Evolutionary conservation across 441 rosid species (phyloP), one percentile per base, ranked within the genome.

Genomic region (Syzygium malaccense): DNA sequence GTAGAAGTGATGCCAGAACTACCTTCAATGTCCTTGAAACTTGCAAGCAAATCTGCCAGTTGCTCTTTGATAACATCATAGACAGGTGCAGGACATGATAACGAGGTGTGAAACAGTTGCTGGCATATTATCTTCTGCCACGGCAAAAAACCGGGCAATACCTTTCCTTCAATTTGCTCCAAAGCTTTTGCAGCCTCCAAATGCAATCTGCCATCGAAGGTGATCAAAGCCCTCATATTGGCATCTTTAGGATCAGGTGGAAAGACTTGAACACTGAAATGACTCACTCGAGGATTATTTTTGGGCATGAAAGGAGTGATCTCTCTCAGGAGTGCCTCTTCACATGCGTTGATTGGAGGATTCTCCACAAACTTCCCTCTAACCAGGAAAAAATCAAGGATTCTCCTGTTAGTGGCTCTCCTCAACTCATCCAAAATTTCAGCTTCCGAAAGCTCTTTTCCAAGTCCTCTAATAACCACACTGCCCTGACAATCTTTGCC

Each of bases 161-260:
- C 95, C 88, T 92, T 92, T 85, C 96, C 96, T 87, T 93, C 93
- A 83, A 96, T 87, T 89, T 94, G 95, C 93, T 95, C 93, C 94
- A 96, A 90, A 88, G 98, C 98, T 93, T 91, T 94, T 75, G 96
- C 96, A 86, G 98, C 98, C 92, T 95, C 96, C 93, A 96, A 91
- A 91, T 95, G 98, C 80, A 95, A 90, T 90, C 96, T 92, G 88
- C 96, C 96, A 90, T 95, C 98, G 60, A 95, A 96, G 64, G 89
- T 94, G 88, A 96, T 94, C 48, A 88, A 80, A 19, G 97, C 96
- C 93, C 87, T 91, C 91, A 90, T 91, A 88, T 88, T 91, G 86
- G 88, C 62, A 78, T 91, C 95, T 62, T 86, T 91, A 18, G 92
- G 92, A 66, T 91, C 93, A 55, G 98, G 95, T 86, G 91, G 90